A percentile compares a stretch with the other conserved stretches of the same genome.
These are phyloP conservation scores for Epichloe gansuensis DNA, from an alignment of 2,329 filamentous ascomycete species.

Conservation along the genomic window DNA sequence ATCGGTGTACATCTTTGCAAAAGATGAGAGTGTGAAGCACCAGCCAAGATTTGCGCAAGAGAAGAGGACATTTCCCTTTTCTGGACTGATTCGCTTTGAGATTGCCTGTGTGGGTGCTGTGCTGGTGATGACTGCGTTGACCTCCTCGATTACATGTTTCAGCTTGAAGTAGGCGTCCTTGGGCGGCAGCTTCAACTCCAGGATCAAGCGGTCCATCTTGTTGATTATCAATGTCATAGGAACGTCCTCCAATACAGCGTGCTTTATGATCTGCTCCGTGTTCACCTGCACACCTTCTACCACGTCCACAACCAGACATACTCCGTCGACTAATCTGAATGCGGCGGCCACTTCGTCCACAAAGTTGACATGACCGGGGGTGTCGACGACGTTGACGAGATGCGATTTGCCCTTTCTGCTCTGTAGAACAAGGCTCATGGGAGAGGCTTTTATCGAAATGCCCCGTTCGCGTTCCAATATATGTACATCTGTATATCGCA, in stretches of 20 bases:
- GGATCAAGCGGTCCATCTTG: slow-evolving; percentile 90
- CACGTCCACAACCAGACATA: slow-evolving; percentile 88
- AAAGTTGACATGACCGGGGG: slow-evolving; percentile 95
- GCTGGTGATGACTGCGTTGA: slow-evolving; percentile 90
- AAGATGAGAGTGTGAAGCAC: slow-evolving; percentile 91
- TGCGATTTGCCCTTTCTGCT: slow-evolving; percentile 89
- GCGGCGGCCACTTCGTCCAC: slow-evolving; percentile 91
- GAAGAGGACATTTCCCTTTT: slow-evolving; percentile 97
- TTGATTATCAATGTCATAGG: slow-evolving; percentile 87
- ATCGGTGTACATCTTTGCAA: slow-evolving; percentile 92
- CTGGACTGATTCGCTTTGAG: slow-evolving; percentile 71
- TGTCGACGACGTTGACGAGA: slow-evolving; percentile 88
- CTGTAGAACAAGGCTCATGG: slow-evolving; percentile 86
- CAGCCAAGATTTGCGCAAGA: slow-evolving; percentile 87
- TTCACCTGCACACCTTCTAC: slow-evolving; percentile 99
- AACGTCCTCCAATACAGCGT: slow-evolving; percentile 80
- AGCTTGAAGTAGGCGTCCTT: slow-evolving; percentile 97
- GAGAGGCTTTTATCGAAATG: slow-evolving; percentile 80
- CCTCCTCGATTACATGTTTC: slow-evolving; percentile 96
- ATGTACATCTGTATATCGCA: slow-evolving; percentile 90
- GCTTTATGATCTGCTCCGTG: slow-evolving; percentile 93
- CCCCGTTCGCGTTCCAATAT: slow-evolving; percentile 80
- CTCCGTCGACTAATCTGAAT: slow-evolving; percentile 75
- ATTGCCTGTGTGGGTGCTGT: slow-evolving; percentile 71
- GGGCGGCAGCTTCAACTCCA: slow-evolving; percentile 88